Evolutionary conservation across 805 yeast genomes (phyloP).

Genomic region (Saccharomycopsis fermentans): DNA sequence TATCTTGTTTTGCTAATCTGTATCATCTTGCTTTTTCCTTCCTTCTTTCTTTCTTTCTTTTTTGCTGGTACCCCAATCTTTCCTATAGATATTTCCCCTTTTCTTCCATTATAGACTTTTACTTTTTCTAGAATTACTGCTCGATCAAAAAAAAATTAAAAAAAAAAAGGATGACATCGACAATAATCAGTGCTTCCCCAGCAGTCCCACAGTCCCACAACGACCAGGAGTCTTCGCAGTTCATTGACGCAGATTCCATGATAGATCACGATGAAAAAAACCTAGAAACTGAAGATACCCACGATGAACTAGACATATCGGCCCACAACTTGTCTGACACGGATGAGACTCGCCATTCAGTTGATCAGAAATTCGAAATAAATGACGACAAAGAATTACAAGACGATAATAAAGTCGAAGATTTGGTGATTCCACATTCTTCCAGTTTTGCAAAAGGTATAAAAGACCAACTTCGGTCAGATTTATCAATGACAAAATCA

Average conservation of each 20-base stretch:
- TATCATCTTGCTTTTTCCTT: too few species aligned
- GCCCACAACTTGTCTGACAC: neutral
- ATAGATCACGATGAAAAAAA: neutral
- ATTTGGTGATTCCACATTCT: neutral
- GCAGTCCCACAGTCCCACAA: neutral
- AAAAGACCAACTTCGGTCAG: neutral
- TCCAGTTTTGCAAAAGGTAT: slow-evolving; percentile 5
- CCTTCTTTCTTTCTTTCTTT: neutral
- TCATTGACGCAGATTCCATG: neutral
- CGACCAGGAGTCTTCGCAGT: neutral
- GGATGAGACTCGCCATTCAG: neutral
- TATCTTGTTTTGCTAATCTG: too few species aligned
- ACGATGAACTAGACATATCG: neutral
- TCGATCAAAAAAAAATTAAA: neutral
- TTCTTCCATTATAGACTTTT: neutral
- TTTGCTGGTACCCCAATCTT: neutral
- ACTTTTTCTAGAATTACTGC: neutral
- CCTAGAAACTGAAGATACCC: neutral
- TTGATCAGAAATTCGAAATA: neutral
- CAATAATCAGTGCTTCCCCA: neutral
- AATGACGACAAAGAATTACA: neutral
- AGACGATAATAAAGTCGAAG: neutral
- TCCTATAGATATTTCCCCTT: neutral
- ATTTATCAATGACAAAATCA: slow-evolving; percentile 1
- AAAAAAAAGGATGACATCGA: neutral